Evolutionary conservation across 805 yeast genomes (phyloP).

Genomic region (Saturnispora besseyi): DNA sequence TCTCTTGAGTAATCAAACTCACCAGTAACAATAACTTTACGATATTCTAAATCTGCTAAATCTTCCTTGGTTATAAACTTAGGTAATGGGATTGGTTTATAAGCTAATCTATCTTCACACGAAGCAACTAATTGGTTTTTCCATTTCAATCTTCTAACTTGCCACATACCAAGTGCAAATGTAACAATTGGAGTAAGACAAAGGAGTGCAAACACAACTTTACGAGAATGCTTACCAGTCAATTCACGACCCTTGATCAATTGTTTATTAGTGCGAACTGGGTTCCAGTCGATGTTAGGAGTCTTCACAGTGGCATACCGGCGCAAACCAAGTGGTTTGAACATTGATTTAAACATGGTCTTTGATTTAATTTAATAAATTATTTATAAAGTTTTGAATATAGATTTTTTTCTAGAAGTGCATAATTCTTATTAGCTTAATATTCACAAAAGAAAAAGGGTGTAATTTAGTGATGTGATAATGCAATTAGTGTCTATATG

Average conservation of each 20-base stretch:
- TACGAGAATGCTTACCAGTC: slow-evolving; percentile 18
- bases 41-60: slow-evolving; percentile 64
- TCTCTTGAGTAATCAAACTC: slow-evolving; percentile 77
- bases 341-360: slow-evolving; percentile 1
- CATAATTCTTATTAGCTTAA: too few relatives aligned
- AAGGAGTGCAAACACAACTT: slow-evolving; percentile 29
- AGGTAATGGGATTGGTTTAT: slow-evolving; percentile 67
- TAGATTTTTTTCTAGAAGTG: not conserved
- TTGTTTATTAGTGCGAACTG: slow-evolving; percentile 44
- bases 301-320: slow-evolving; percentile 41
- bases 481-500: too few relatives aligned
- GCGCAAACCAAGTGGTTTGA: slow-evolving; percentile 6
- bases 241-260: slow-evolving; percentile 27
- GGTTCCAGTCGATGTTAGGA: slow-evolving; percentile 78
- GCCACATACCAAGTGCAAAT: slow-evolving; percentile 90
- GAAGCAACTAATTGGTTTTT: slow-evolving; percentile 73
- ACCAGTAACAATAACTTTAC: slow-evolving; percentile 72
- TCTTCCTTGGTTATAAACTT: slow-evolving; percentile 52
- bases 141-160: slow-evolving; percentile 77
- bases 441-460: too few relatives aligned
- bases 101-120: slow-evolving; percentile 73
- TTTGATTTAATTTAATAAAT: too few relatives aligned
- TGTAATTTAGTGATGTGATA: too few relatives aligned
- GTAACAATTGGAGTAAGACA: slow-evolving; percentile 82
- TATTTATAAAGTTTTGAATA: too few relatives aligned